Percentiles rank a stretch among this genome's conserved stretches.
phyloP scores from a whole-genome alignment of 371 early-diverging fungal genomes.

The Actinomortierella wolfii region DNA sequence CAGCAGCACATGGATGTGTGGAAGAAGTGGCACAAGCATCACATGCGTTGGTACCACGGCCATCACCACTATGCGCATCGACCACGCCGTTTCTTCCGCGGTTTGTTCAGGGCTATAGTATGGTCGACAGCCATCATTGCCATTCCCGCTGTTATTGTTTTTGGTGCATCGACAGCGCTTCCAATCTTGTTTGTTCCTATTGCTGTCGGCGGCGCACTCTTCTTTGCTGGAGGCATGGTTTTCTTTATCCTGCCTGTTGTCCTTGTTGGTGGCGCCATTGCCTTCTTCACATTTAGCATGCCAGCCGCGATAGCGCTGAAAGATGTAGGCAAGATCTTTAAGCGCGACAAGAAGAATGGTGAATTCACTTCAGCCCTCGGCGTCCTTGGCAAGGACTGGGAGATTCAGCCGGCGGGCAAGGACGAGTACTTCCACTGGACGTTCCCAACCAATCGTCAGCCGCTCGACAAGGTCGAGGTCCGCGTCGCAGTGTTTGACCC shows the following conservation, averaged over 20 bases:
- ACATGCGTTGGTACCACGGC: no score
- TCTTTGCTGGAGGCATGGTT: slow-evolving; percentile 22
- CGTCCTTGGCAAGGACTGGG: slow-evolving; percentile 26
- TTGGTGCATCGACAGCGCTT: slow-evolving; percentile 15
- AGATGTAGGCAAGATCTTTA: slow-evolving; percentile 26
- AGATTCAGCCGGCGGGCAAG: slow-evolving; percentile 16
- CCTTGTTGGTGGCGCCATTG: slow-evolving; percentile 15
- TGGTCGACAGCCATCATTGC: slow-evolving; percentile 19
- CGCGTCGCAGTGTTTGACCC: slow-evolving; percentile 36
- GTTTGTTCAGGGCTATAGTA: slow-evolving; percentile 11
- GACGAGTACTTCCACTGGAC: slow-evolving; percentile 41
- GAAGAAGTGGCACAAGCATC: no score
- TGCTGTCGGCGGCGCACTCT: slow-evolving; percentile 19
- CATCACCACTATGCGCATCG: background rate
- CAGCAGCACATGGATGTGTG: no score
- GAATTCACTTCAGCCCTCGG: slow-evolving; percentile 11
- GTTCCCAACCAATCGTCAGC: slow-evolving; percentile 17
- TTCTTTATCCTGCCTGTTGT: slow-evolving; percentile 23
- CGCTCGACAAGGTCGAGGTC: slow-evolving; percentile 20
- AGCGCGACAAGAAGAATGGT: slow-evolving; percentile 9
- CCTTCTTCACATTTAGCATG: slow-evolving; percentile 14
- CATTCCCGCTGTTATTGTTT: slow-evolving; percentile 21
- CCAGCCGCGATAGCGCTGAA: slow-evolving; percentile 12
- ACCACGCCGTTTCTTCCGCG: slow-evolving; percentile 12
- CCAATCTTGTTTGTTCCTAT: slow-evolving; percentile 15